Percentiles rank a stretch among this genome's conserved stretches.
phyloP scores from a whole-genome alignment of 2,329 filamentous ascomycete species.

The Diaporthe longicolla region DNA sequence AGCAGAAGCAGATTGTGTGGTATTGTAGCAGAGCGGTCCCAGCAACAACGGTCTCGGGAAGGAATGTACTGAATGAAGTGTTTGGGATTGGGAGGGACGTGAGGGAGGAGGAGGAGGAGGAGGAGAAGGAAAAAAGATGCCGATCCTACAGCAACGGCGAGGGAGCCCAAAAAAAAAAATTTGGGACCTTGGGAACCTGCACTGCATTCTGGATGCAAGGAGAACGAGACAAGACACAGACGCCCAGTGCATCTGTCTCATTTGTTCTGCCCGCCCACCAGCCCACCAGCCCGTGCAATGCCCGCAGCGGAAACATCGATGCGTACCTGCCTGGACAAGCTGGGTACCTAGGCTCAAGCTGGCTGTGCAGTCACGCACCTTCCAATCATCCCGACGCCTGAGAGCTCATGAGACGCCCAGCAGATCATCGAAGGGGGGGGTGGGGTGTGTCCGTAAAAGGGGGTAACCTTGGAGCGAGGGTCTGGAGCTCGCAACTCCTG shows the following conservation, averaged over 20 bases:
- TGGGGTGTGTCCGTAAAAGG: conserved; percentile 39
- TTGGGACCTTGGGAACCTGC: conserved; percentile 37
- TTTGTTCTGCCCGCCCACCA: not conserved
- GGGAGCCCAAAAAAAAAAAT: conserved; percentile 28
- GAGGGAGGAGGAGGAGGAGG: conserved; percentile 25
- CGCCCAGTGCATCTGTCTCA: not conserved
- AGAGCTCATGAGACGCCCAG: conserved; percentile 35
- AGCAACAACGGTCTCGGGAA: conserved; percentile 37
- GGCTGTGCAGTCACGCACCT: conserved; percentile 35
- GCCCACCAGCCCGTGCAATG: not conserved
- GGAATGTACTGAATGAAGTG: conserved; percentile 25
- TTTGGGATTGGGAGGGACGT: conserved; percentile 14
- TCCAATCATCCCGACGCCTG: conserved; percentile 30
- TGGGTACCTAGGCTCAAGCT: conserved; percentile 23
- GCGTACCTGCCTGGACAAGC: conserved; percentile 19
- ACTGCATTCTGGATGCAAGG: conserved; percentile 16
- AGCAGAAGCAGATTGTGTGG: conserved; percentile 40
- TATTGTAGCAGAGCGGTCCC: conserved; percentile 36
- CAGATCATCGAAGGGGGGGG: conserved; percentile 28
- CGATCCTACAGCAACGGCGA: conserved; percentile 39
- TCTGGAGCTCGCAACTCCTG: conserved; percentile 34
- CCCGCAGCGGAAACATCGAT: conserved; percentile 14
- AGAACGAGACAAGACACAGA: conserved; percentile 5
- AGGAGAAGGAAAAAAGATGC: conserved; percentile 36
- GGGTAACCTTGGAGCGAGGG: conserved; percentile 28